Evolutionary conservation across 805 yeast genomes (phyloP).

Genomic region (Martiniozyma abietophila): DNA sequence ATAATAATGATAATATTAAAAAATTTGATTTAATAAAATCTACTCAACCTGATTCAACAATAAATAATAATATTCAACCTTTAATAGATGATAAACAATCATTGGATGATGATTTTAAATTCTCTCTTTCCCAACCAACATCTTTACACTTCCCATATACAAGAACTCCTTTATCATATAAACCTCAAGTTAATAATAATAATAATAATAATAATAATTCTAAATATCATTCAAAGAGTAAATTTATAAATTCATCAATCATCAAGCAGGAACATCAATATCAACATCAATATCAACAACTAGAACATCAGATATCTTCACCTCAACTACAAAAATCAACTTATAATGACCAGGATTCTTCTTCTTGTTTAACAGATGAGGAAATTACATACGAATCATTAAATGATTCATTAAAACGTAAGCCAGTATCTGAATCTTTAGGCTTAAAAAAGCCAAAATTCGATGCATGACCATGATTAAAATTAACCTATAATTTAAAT

Average conservation of each 20-base stretch:
- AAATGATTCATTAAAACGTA: conserved; percentile 3
- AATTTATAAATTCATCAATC: not conserved
- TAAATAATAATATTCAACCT: no score
- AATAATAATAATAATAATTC: no score
- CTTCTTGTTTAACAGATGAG: conserved; percentile 2
- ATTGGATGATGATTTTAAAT: conserved; percentile 13
- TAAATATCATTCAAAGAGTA: no score
- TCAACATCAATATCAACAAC: not conserved
- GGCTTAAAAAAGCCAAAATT: conserved; percentile 4
- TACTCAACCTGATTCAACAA: no score
- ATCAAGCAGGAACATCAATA: not conserved
- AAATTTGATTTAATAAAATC: not conserved
- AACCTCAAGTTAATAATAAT: not conserved
- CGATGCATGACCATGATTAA: no score
- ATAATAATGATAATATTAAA: not conserved
- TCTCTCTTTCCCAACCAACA: conserved; percentile 12
- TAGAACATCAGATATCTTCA: not conserved
- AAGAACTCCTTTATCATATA: conserved; percentile 13
- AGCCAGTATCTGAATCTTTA: not conserved
- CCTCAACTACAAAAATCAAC: not conserved
- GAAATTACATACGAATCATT: not conserved
- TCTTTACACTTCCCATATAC: conserved; percentile 24
- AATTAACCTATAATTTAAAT: no score
- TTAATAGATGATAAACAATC: no score
- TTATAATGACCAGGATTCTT: not conserved